Evolutionary conservation across 208 protist species (phyloP).

Genomic region (Trypanosoma platydactyli): DNA sequence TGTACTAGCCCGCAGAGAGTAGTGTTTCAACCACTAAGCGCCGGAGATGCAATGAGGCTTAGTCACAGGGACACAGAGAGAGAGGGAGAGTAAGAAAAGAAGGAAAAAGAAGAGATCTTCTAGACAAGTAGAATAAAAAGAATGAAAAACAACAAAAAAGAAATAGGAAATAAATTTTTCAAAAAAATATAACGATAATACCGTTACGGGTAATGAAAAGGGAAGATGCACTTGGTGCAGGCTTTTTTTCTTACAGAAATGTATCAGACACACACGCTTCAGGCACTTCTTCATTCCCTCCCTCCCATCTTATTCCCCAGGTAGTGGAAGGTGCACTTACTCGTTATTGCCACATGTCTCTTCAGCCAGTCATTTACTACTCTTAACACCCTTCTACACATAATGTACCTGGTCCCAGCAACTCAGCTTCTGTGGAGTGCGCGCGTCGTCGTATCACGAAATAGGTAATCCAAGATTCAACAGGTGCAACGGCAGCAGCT

Average conservation of each 20-base stretch:
- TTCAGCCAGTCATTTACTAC: not conserved
- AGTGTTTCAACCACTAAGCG: not conserved
- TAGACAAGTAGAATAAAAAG: not conserved
- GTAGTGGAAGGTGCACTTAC: no score
- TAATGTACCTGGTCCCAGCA: not conserved
- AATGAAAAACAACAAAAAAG: not conserved
- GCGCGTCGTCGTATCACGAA: slow-evolving; percentile 3
- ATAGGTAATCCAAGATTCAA: slow-evolving; percentile 18
- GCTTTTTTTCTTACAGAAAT: not conserved
- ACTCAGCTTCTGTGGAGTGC: slow-evolving; percentile 4
- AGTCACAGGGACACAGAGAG: not conserved
- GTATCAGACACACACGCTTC: no score
- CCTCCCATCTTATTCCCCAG: no score
- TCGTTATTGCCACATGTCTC: not conserved
- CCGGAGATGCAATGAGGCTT: not conserved
- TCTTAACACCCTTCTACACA: no score
- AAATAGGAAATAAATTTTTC: not conserved
- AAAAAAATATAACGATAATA: not conserved
- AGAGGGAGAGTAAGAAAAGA: slow-evolving; percentile 8
- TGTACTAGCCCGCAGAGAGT: not conserved
- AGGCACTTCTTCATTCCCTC: not conserved
- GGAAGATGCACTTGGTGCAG: not conserved
- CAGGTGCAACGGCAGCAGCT: slow-evolving; percentile 21
- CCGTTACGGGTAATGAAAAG: not conserved
- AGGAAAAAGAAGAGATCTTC: not conserved